Conservation (phyloP, 371 early-diverging fungal genomes). For the Fennellomyces sp. region DNA sequence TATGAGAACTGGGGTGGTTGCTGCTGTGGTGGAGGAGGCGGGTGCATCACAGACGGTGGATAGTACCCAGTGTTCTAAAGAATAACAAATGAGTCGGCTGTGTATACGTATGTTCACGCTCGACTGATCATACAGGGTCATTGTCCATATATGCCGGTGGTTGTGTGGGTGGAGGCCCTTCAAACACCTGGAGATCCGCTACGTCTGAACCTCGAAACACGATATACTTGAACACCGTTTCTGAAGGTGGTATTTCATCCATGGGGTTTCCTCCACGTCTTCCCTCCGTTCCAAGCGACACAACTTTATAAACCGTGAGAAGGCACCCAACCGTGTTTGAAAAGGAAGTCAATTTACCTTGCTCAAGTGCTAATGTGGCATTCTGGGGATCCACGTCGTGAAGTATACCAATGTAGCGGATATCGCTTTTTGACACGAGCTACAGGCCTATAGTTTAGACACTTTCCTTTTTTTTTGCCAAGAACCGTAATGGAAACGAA, state of each 20-base stretch:
- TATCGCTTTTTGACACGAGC: conserved; percentile 58
- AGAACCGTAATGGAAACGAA: neutral
- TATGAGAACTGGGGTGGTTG: neutral
- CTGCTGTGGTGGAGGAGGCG: neutral
- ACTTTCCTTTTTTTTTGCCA: neutral
- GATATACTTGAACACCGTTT: conserved; percentile 80
- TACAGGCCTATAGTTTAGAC: neutral
- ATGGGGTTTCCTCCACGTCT: conserved; percentile 63
- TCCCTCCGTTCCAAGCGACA: conserved; percentile 79
- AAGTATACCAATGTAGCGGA: conserved; percentile 86
- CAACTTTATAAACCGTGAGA: conserved; percentile 39
- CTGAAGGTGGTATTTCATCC: conserved; percentile 78
- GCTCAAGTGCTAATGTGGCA: conserved; percentile 79
- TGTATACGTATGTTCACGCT: neutral
- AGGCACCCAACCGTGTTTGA: neutral
- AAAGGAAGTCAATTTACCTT: conserved; percentile 52
- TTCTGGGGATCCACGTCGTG: conserved; percentile 79
- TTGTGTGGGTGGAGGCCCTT: conserved; percentile 44
- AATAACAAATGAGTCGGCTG: neutral
- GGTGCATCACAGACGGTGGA: neutral
- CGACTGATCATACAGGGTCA: conserved; percentile 1
- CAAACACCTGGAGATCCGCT: conserved; percentile 83
- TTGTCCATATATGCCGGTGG: neutral
- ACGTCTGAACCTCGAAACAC: conserved; percentile 92
- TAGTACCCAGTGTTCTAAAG: neutral